Evolutionary conservation across 192 early-diverging fungal species (phyloP).

Genomic region (Coemansia sp.): DNA sequence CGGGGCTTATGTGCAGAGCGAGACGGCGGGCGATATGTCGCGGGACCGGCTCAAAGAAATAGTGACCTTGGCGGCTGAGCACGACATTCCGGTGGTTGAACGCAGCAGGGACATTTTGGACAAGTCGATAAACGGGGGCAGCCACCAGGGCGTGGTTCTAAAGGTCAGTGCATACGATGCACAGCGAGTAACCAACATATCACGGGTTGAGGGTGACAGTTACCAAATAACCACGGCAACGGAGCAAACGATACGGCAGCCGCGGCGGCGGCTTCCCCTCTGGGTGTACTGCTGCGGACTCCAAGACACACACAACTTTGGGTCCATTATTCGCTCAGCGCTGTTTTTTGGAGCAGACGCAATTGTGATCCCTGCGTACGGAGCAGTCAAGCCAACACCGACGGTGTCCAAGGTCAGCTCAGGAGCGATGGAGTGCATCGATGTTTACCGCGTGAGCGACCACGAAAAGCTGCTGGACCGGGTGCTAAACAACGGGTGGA

Average conservation of each 20-base stretch:
- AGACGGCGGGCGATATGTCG: slow-evolving; percentile 18
- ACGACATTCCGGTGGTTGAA: slow-evolving; percentile 11
- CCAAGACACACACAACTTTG: slow-evolving; percentile 43
- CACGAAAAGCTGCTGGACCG: slow-evolving; percentile 4
- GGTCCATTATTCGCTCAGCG: slow-evolving; percentile 47
- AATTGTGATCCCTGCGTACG: slow-evolving; percentile 14
- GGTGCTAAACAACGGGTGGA: slow-evolving; percentile 30
- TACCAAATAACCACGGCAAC: slow-evolving; percentile 11
- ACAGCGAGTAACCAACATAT: slow-evolving; percentile 3
- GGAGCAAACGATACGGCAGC: neutral
- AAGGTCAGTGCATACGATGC: slow-evolving; percentile 6
- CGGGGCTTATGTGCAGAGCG: slow-evolving; percentile 16
- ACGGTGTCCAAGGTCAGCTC: slow-evolving; percentile 42
- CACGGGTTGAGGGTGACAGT: slow-evolving; percentile 13
- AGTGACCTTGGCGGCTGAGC: slow-evolving; percentile 4
- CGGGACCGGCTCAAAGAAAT: slow-evolving; percentile 11
- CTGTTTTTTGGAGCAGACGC: slow-evolving; percentile 54
- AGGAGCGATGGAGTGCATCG: slow-evolving; percentile 41
- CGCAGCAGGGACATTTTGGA: slow-evolving; percentile 3
- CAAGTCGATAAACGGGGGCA: neutral
- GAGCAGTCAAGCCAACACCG: slow-evolving; percentile 16
- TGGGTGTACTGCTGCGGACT: slow-evolving; percentile 32
- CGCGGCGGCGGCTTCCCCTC: slow-evolving; percentile 39
- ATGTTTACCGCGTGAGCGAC: slow-evolving; percentile 8
- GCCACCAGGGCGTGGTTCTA: slow-evolving; percentile 38